These are phyloP conservation scores for Rhizopogon rudus DNA, from an alignment of 768 basidiomycete genomes.

Conservation along the genomic window DNA sequence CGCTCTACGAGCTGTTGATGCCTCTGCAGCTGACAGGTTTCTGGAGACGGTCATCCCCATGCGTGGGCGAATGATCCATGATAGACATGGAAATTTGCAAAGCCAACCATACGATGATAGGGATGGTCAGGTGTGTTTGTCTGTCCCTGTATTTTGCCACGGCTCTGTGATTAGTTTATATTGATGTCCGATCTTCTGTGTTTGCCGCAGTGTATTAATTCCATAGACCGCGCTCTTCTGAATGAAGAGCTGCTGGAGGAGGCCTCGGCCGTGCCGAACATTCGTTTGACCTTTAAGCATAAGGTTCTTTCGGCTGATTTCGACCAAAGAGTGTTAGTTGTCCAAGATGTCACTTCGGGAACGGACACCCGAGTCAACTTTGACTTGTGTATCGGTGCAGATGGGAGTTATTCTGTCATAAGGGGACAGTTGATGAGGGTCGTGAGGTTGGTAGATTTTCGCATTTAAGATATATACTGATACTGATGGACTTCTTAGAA, in stretches of 20 bases:
- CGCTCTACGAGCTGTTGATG: slow-evolving; percentile 79
- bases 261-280: slow-evolving; percentile 53
- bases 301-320: slow-evolving; percentile 79
- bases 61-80: slow-evolving; percentile 95
- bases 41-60: slow-evolving; percentile 84
- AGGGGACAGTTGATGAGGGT: slow-evolving; percentile 94
- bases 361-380: slow-evolving; percentile 48
- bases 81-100: slow-evolving; percentile 59
- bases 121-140: slow-evolving; percentile 70
- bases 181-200: slow-evolving; percentile 18
- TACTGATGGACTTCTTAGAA: slow-evolving; percentile 42
- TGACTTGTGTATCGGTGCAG: slow-evolving; percentile 85
- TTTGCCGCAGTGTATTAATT: slow-evolving; percentile 77
- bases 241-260: slow-evolving; percentile 84
- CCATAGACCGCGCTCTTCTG: slow-evolving; percentile 83
- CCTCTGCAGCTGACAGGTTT: slow-evolving; percentile 62
- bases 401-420: slow-evolving; percentile 91
- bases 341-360: slow-evolving; percentile 42
- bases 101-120: slow-evolving; percentile 91
- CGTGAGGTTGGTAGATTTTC: slow-evolving; percentile 58
- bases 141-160: slow-evolving; percentile 5
- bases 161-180: slow-evolving; percentile 15
- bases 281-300: slow-evolving; percentile 74
- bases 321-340: slow-evolving; percentile 49
- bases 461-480: slow-evolving; percentile 3